Percentiles rank a stretch among this genome's conserved stretches.
Conservation (phyloP, 768 basidiomycete genomes). For the Rhodotorula kratochvilovae region DNA sequence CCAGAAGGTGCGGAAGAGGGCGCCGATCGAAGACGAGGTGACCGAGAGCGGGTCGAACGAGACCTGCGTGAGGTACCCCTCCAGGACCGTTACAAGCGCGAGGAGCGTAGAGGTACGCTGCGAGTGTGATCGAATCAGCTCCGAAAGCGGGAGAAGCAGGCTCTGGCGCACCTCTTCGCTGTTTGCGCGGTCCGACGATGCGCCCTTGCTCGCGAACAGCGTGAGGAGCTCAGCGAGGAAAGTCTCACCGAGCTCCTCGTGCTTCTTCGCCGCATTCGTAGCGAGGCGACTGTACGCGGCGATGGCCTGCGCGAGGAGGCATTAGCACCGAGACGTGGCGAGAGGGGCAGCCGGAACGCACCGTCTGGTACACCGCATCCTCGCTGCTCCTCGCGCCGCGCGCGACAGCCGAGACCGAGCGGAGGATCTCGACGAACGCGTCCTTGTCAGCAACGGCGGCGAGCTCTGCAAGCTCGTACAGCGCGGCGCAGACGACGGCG, state of each 20-base stretch:
- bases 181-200: background rate
- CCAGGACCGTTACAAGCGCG: constrained; percentile 83
- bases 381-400: background rate
- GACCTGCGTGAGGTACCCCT: constrained; percentile 70
- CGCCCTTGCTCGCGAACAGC: constrained; percentile 38
- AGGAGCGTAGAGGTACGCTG: constrained; percentile 76
- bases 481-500: background rate
- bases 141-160: too few relatives aligned
- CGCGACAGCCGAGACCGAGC: background rate
- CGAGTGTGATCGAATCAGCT: background rate
- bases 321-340: too few relatives aligned
- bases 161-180: constrained; percentile 1
- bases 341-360: background rate
- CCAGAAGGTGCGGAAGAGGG: constrained; percentile 89
- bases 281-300: background rate
- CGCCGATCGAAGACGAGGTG: constrained; percentile 58
- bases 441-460: background rate
- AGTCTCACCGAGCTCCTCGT: background rate
- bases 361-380: background rate
- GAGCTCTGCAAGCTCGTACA: constrained; percentile 1
- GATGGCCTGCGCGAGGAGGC: background rate
- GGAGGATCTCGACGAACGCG: background rate
- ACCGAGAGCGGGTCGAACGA: constrained; percentile 61
- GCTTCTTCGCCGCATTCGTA: background rate
- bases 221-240: constrained; percentile 17